Evolutionary conservation across 2,329 filamentous ascomycete species (phyloP), one percentile per base, ranked within the genome.

Genomic region (Fusarium udum): DNA sequence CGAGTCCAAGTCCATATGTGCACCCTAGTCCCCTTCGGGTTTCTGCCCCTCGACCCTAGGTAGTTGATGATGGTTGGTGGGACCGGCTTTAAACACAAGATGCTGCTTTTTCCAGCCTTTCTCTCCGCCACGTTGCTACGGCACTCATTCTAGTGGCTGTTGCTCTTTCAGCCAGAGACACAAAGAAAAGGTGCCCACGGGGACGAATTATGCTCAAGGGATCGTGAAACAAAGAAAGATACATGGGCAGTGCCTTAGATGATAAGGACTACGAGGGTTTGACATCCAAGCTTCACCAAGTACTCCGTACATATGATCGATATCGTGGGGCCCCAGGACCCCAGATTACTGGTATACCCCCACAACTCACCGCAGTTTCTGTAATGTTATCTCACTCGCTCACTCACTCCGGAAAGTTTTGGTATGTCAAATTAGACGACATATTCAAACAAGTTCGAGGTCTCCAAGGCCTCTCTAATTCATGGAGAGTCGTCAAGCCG

Each of bases 261-360:
- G 20, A 20, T 22, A 36, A 8, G 12, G 53, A 39, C 31, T 26
- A 39, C 26, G 31, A 53, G 26, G 24, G 28, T n/a, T 28, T n/a
- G 15, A 12, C 24, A 43, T 16, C n/a, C 16, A 64, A 28, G 46
- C 32, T n/a, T 24, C 22, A 48, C 36, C 34, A 51, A 58, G 26
- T 16, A 39, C 37, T 26, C 26, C 20, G 37, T 10, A 20, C 36
- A 36, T 31, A 43, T 24, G 26, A 46, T 58, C 20, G 40, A 65
- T 61, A 75, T 79, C 77, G 78, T 67, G 78, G 78, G 78, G 78
- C 78, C 78, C 78, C 78, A 64, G 52, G 58, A 58, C 56, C 62
- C 64, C 59, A 34, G 69, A 49, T 69, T 53, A n/a, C n/a, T n/a
- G n/a, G n/a, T n/a, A 64, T 64, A 45, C 64, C 74, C 71, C 62